Percentiles rank a stretch among this genome's conserved stretches.
Evolutionary conservation across 208 protist genomes (phyloP).

Genomic region (Acanthamoeba triangularis): DNA sequence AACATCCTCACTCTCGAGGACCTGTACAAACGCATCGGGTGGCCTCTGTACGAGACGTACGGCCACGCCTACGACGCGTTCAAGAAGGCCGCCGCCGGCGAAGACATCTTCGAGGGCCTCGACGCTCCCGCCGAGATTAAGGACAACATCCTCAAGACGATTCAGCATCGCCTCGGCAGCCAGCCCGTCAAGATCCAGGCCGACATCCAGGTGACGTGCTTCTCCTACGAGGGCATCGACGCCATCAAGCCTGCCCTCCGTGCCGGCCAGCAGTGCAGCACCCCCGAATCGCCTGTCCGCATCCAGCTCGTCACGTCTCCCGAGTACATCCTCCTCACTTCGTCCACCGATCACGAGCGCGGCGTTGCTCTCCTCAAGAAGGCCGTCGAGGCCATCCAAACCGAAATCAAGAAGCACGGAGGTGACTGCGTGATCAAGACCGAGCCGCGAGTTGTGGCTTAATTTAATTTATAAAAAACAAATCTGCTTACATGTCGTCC

Average conservation of each 20-base stretch:
- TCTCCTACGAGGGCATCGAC: constrained; percentile 98
- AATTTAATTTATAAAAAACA: constrained; percentile 49
- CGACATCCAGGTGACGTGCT: constrained; percentile 99
- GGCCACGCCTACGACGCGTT: constrained; percentile 95
- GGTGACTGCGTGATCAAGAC: constrained; percentile 94
- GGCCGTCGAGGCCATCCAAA: constrained; percentile 93
- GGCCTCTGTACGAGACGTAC: constrained; percentile 94
- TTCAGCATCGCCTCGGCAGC: constrained; percentile 92
- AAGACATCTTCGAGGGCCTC: constrained; percentile 71
- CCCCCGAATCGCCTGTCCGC: not conserved
- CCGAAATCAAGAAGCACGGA: constrained; percentile 86
- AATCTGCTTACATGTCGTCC: not conserved
- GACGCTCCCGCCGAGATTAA: constrained; percentile 32
- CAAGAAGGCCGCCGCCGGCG: constrained; percentile 66
- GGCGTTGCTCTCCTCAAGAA: constrained; percentile 94
- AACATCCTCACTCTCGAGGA: constrained; percentile 87
- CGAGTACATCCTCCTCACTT: constrained; percentile 96
- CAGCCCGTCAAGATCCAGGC: constrained; percentile 95
- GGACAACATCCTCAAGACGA: constrained; percentile 90
- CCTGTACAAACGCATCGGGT: constrained; percentile 92
- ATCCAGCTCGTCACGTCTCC: constrained; percentile 97
- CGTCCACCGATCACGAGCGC: constrained; percentile 96
- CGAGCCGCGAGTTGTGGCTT: constrained; percentile 77
- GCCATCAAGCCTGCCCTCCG: constrained; percentile 97
- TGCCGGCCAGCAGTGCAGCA: constrained; percentile 91